Conservation (phyloP, 192 early-diverging fungal species). For the Coemansia furcata region DNA sequence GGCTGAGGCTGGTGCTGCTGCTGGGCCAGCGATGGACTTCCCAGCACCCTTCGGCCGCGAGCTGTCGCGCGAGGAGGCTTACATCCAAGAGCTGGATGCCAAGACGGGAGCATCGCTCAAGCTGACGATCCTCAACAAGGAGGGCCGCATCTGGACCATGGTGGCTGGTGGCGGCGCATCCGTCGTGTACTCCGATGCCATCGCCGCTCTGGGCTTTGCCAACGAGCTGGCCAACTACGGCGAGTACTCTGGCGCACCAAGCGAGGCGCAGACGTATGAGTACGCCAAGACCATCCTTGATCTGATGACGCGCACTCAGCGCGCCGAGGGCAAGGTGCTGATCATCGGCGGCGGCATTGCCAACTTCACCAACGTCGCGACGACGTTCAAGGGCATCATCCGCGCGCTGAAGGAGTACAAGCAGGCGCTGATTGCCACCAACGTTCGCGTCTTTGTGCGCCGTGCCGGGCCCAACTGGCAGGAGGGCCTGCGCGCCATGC, state of each 20-base stretch:
- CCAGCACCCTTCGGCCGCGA: conserved; percentile 98
- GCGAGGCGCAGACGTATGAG: conserved; percentile 99
- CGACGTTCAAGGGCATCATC: conserved; percentile 99
- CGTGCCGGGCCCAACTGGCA: conserved; percentile 99
- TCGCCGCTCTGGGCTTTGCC: conserved; percentile 93
- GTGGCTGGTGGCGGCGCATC: conserved; percentile 99
- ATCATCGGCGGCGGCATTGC: conserved; percentile 99
- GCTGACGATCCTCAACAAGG: conserved; percentile 93
- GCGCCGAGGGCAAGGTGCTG: conserved; percentile 92
- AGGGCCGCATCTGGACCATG: conserved; percentile 99
- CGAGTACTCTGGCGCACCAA: conserved; percentile 99
- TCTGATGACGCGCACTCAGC: conserved; percentile 87
- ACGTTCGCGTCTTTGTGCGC: conserved; percentile 93
- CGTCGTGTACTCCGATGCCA: conserved; percentile 97
- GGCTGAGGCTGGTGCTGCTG: conserved; percentile 35
- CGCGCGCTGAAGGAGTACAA: conserved; percentile 92
- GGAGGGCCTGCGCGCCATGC: conserved; percentile 95
- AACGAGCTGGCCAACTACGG: conserved; percentile 98
- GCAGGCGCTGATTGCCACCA: conserved; percentile 79
- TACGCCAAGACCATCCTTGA: conserved; percentile 98
- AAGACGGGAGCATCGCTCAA: conserved; percentile 99
- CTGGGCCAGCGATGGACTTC: conserved; percentile 82
- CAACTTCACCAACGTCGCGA: conserved; percentile 99
- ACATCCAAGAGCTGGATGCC: conserved; percentile 95
- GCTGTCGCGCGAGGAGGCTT: conserved; percentile 94